phyloP scores from a whole-genome alignment of 106 monocot genomes.

The Gastrodia elata region DNA sequence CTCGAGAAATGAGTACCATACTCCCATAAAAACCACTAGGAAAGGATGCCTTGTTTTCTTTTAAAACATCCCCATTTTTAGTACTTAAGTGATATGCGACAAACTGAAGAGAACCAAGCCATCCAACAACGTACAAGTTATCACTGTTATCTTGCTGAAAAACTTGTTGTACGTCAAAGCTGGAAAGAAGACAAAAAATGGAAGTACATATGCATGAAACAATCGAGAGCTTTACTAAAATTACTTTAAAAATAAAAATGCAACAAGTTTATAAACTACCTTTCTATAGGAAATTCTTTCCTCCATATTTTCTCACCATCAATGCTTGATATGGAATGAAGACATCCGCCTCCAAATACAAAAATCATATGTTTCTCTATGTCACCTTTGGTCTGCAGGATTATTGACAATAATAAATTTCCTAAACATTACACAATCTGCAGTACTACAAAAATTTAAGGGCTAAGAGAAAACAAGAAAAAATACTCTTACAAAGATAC shows the following conservation, averaged over 20 bases:
- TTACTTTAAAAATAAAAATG: not conserved
- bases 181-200: constrained; percentile 29
- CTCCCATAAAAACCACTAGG: constrained; percentile 51
- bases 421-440: not conserved
- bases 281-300: constrained; percentile 51
- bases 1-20: constrained; percentile 31
- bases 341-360: constrained; percentile 53
- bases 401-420: not conserved
- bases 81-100: constrained; percentile 42
- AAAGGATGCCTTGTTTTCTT: constrained; percentile 36
- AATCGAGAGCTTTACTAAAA: constrained; percentile 5
- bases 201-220: not conserved
- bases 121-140: constrained; percentile 56
- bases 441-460: not conserved
- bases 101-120: constrained; percentile 51
- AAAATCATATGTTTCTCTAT: constrained; percentile 60
- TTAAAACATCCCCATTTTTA: constrained; percentile 63
- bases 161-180: constrained; percentile 60
- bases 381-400: constrained; percentile 46
- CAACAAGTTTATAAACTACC: constrained; percentile 29
- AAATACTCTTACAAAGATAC: not conserved
- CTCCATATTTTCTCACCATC: constrained; percentile 84
- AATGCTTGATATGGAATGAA: constrained; percentile 76
- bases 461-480: not conserved
- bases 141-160: constrained; percentile 46